Evolutionary conservation across 1,284 basidiomycete species (phyloP).

Genomic region (Amylostereum areolatum): DNA sequence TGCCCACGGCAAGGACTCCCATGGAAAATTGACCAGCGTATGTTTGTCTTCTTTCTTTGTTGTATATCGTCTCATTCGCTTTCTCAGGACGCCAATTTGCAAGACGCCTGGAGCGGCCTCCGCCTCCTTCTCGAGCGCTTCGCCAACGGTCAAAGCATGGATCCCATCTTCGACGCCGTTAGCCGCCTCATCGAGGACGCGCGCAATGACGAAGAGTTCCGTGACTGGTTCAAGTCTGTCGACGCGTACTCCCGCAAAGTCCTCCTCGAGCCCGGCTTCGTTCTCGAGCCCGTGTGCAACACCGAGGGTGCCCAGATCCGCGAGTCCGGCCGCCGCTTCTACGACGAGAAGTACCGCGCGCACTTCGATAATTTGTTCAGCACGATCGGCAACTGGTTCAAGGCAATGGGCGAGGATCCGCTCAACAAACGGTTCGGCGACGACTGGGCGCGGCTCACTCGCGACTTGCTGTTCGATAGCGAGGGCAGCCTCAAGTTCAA

Average conservation of each 20-base stretch:
- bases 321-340: slow-evolving; percentile 74
- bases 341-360: slow-evolving; percentile 76
- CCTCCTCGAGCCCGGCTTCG: slow-evolving; percentile 84
- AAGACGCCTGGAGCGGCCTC: slow-evolving; percentile 59
- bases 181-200: slow-evolving; percentile 75
- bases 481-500: slow-evolving; percentile 91
- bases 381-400: slow-evolving; percentile 71
- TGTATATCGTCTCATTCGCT: background rate
- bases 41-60: background rate
- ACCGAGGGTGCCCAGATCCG: slow-evolving; percentile 55
- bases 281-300: slow-evolving; percentile 76
- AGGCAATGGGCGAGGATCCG: slow-evolving; percentile 80
- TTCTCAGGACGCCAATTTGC: slow-evolving; percentile 47
- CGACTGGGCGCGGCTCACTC: slow-evolving; percentile 80
- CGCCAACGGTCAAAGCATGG: slow-evolving; percentile 69
- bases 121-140: slow-evolving; percentile 87
- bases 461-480: slow-evolving; percentile 70
- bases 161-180: slow-evolving; percentile 68
- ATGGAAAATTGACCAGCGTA: slow-evolving; percentile 19
- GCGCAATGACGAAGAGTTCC: slow-evolving; percentile 70
- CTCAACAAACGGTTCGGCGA: slow-evolving; percentile 78
- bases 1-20: slow-evolving; percentile 33
- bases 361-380: slow-evolving; percentile 84
- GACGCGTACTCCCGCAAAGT: slow-evolving; percentile 66
- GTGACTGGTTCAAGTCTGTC: slow-evolving; percentile 70